Percentiles rank a stretch among this genome's conserved stretches.
Evolutionary conservation across 495 filamentous ascomycete genomes (phyloP).

Genomic region (Penicillium herquei): DNA sequence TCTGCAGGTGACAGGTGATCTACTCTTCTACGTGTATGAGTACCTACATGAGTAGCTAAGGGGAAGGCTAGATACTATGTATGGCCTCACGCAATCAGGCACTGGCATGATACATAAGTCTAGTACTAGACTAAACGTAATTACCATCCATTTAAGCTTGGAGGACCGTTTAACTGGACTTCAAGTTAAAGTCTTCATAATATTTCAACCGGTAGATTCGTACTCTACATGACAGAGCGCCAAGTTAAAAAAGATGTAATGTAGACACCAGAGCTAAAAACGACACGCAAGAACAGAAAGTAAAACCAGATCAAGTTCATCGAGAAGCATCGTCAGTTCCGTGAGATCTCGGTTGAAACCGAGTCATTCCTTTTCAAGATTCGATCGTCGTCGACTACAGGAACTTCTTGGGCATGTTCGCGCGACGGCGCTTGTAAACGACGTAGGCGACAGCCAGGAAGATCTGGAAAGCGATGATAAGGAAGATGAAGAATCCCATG

Average conservation of each 20-base stretch:
- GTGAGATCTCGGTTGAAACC: no score
- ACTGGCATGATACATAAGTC: no score
- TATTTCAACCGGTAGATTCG: constrained; percentile 11
- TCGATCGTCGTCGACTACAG: constrained; percentile 60
- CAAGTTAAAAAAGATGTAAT: constrained; percentile 1
- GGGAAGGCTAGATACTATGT: no score
- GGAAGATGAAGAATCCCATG: constrained; percentile 70
- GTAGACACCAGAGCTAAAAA: constrained; percentile 15
- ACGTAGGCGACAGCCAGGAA: constrained; percentile 68
- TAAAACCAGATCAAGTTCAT: not conserved
- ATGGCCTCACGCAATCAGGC: no score
- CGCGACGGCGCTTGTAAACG: constrained; percentile 77
- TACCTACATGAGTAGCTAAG: no score
- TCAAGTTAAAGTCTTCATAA: no score
- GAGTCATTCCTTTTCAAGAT: not conserved
- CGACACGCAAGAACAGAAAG: constrained; percentile 15
- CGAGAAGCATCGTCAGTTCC: no score
- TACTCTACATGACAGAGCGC: constrained; percentile 20
- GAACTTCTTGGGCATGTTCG: constrained; percentile 85
- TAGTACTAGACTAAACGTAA: no score
- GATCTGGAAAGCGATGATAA: constrained; percentile 74
- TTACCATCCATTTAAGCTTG: no score
- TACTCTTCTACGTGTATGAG: no score
- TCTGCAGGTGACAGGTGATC: no score
- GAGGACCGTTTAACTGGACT: no score